Conservation (phyloP, 768 basidiomycete species). For the Psilocybe azurescens region DNA sequence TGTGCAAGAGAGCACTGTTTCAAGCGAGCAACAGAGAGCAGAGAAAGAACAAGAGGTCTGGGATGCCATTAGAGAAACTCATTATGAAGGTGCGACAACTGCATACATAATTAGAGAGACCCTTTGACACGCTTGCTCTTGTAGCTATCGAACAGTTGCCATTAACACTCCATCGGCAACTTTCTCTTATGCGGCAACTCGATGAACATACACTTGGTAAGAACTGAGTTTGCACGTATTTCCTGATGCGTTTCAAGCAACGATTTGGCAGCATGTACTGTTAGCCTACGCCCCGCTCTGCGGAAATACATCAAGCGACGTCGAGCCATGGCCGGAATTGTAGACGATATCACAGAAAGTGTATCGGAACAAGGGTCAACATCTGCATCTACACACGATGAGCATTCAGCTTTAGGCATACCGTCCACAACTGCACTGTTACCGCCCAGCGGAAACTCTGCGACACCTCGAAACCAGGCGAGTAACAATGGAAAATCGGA, state of each 20-base stretch:
- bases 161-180: conserved; percentile 72
- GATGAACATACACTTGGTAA: conserved; percentile 69
- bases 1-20: conserved; percentile 32
- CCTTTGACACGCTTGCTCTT: neutral
- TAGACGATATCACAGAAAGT: conserved; percentile 3
- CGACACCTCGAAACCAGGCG: neutral
- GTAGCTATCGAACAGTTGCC: conserved; percentile 82
- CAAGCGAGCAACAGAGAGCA: conserved; percentile 22
- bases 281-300: conserved; percentile 48
- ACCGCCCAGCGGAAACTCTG: neutral
- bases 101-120: neutral
- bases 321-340: conserved; percentile 18
- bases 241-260: neutral
- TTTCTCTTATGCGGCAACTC: conserved; percentile 71
- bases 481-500: neutral
- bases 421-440: neutral
- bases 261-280: conserved; percentile 32
- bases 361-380: neutral
- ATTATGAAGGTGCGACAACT: conserved; percentile 66
- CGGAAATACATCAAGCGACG: conserved; percentile 48
- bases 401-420: neutral
- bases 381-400: neutral
- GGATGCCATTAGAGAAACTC: conserved; percentile 79
- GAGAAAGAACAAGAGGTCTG: conserved; percentile 71
- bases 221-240: conserved; percentile 16